Percentiles rank a stretch among this genome's conserved stretches.
Evolutionary conservation across 2,329 filamentous ascomycete species (phyloP).

Genomic region (Aspergillus cejpii): DNA sequence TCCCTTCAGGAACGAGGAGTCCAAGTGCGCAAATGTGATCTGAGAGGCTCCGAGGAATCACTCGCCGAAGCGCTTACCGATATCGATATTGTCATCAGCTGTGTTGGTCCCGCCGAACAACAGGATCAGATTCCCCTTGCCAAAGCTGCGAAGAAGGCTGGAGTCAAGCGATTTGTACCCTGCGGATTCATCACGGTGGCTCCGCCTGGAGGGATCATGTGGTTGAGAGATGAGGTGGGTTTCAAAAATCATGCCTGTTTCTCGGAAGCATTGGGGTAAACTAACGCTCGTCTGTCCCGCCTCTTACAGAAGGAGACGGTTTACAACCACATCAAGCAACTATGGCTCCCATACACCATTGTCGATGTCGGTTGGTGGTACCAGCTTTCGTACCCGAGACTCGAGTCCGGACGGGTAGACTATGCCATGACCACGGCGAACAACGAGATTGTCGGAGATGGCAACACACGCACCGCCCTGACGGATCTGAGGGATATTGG

Average conservation of each 20-base stretch:
- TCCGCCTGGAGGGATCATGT: slow-evolving; percentile 43
- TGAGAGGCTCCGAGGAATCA: slow-evolving; percentile 38
- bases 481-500: slow-evolving; percentile 52
- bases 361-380: slow-evolving; percentile 57
- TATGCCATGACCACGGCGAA: slow-evolving; percentile 36
- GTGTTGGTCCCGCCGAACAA: slow-evolving; percentile 32
- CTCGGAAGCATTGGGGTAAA: not conserved
- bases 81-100: slow-evolving; percentile 44
- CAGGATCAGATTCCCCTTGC: slow-evolving; percentile 44
- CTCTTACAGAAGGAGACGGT: slow-evolving; percentile 45
- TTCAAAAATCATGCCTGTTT: not conserved
- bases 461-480: slow-evolving; percentile 40
- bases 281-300: not conserved
- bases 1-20: slow-evolving; percentile 41
- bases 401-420: slow-evolving; percentile 45
- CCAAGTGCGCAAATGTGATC: slow-evolving; percentile 40
- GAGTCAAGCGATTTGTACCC: slow-evolving; percentile 49
- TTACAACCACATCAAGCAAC: slow-evolving; percentile 44
- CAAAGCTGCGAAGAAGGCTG: slow-evolving; percentile 45
- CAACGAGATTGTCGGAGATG: slow-evolving; percentile 42
- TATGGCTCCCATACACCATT: slow-evolving; percentile 50
- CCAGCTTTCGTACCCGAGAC: slow-evolving; percentile 42
- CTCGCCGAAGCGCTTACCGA: slow-evolving; percentile 40
- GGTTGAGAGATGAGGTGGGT: slow-evolving; percentile 37
- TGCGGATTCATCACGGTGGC: slow-evolving; percentile 46